Conservation (phyloP, 441 rosid species). For the Jatropha podagrica region DNA sequence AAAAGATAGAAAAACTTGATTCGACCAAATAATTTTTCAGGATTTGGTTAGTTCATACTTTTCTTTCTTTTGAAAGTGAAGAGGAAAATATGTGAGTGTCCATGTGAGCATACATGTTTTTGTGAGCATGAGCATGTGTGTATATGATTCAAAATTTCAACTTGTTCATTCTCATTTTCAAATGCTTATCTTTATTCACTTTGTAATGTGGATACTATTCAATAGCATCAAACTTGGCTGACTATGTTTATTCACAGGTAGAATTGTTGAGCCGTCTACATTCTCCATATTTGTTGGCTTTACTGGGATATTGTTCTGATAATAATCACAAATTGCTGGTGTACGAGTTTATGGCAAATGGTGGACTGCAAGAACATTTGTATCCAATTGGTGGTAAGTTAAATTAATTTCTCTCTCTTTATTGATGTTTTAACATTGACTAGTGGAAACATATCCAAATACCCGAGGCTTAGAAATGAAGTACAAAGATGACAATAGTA, state of each 20-base stretch:
- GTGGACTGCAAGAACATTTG: slow-evolving; percentile 68
- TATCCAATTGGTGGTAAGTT: slow-evolving; percentile 60
- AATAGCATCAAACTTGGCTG: slow-evolving; percentile 14
- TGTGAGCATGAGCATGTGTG: background rate
- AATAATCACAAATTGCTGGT: slow-evolving; percentile 67
- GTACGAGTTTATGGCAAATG: slow-evolving; percentile 74
- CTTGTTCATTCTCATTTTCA: background rate
- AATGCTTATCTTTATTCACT: background rate
- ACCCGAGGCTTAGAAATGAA: too few species aligned
- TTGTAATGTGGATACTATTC: slow-evolving; percentile 9
- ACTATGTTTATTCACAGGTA: slow-evolving; percentile 43
- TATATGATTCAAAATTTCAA: background rate
- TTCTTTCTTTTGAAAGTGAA: background rate
- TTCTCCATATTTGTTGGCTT: slow-evolving; percentile 73
- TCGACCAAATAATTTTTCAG: background rate
- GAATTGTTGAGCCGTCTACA: slow-evolving; percentile 70
- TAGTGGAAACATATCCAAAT: too few species aligned
- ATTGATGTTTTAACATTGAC: too few species aligned
- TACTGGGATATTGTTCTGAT: slow-evolving; percentile 90
- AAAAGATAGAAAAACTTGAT: background rate
- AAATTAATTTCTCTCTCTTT: slow-evolving; percentile 4
- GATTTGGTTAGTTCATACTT: background rate
- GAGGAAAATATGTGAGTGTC: background rate
- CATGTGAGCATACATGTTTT: background rate
- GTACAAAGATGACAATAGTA: too few species aligned